phyloP scores from a whole-genome alignment of 805 yeast genomes.

The Clavispora asparagi region DNA sequence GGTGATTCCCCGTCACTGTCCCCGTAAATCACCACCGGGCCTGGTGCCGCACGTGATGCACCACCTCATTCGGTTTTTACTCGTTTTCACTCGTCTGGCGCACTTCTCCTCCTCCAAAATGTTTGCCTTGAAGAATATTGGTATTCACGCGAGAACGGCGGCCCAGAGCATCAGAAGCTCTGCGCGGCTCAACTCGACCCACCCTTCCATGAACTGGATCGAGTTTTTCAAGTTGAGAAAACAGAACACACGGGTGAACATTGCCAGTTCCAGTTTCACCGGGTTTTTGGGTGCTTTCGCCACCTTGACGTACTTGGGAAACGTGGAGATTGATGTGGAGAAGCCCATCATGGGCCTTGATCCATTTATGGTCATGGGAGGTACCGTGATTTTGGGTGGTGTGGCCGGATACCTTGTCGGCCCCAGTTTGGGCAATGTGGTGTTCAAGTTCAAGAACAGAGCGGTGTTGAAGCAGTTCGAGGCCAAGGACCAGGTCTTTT shows the following conservation, averaged over 20 bases:
- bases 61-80: not conserved
- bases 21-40: not conserved
- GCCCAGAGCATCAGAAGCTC: conserved; percentile 1
- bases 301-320: conserved; percentile 75
- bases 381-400: conserved; percentile 67
- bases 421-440: conserved; percentile 68
- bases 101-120: not conserved
- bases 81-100: not conserved
- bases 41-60: not conserved
- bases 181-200: conserved; percentile 20
- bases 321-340: conserved; percentile 82
- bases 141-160: conserved; percentile 8
- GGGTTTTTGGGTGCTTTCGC: conserved; percentile 59
- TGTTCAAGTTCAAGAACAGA: conserved; percentile 56
- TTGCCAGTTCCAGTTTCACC: conserved; percentile 62
- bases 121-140: conserved; percentile 9
- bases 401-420: conserved; percentile 78
- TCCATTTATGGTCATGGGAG: conserved; percentile 75
- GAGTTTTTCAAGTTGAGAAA: conserved; percentile 74
- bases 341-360: conserved; percentile 84
- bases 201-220: conserved; percentile 57
- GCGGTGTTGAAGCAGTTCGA: conserved; percentile 42
- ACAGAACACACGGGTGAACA: conserved; percentile 65
- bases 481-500: conserved; percentile 65
- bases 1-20: too few species aligned